phyloP scores from a whole-genome alignment of 768 basidiomycete species.

The Leucocoprinus sp. region DNA sequence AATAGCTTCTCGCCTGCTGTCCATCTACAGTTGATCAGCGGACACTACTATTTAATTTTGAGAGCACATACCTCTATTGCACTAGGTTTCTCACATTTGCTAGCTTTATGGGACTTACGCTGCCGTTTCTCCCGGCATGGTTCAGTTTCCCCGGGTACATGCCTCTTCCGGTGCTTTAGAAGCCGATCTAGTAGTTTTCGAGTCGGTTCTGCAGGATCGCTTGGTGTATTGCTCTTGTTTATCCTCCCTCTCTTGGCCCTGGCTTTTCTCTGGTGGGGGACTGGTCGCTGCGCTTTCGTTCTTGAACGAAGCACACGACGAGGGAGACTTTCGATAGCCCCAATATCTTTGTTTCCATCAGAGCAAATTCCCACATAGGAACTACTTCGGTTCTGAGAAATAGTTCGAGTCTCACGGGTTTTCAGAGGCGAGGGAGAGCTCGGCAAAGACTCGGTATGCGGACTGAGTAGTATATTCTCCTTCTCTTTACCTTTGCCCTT shows the following conservation, averaged over 20 bases:
- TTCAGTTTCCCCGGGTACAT: slow-evolving; percentile 10
- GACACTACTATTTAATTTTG: neutral
- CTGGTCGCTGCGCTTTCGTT: slow-evolving; percentile 10
- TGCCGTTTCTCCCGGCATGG: slow-evolving; percentile 12
- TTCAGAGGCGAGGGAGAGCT: slow-evolving; percentile 33
- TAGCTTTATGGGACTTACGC: slow-evolving; percentile 11
- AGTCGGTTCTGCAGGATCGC: slow-evolving; percentile 7
- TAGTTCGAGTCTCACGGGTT: slow-evolving; percentile 8
- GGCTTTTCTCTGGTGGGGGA: neutral
- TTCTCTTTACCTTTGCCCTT: slow-evolving; percentile 16
- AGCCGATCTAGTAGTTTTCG: slow-evolving; percentile 7
- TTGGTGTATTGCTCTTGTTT: slow-evolving; percentile 6
- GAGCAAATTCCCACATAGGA: no score
- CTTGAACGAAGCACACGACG: slow-evolving; percentile 16
- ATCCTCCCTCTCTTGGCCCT: slow-evolving; percentile 4
- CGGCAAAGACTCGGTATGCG: slow-evolving; percentile 22
- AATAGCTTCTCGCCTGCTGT: slow-evolving; percentile 40
- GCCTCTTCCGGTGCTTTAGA: slow-evolving; percentile 13
- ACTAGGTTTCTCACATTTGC: slow-evolving; percentile 12
- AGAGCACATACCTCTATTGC: slow-evolving; percentile 14
- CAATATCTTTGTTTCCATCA: slow-evolving; percentile 5
- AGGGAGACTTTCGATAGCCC: neutral
- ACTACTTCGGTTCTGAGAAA: no score
- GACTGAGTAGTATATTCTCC: slow-evolving; percentile 25
- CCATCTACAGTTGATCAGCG: slow-evolving; percentile 26